Conservation (phyloP, 257 asterid genomes). For the Misopates orontium region DNA sequence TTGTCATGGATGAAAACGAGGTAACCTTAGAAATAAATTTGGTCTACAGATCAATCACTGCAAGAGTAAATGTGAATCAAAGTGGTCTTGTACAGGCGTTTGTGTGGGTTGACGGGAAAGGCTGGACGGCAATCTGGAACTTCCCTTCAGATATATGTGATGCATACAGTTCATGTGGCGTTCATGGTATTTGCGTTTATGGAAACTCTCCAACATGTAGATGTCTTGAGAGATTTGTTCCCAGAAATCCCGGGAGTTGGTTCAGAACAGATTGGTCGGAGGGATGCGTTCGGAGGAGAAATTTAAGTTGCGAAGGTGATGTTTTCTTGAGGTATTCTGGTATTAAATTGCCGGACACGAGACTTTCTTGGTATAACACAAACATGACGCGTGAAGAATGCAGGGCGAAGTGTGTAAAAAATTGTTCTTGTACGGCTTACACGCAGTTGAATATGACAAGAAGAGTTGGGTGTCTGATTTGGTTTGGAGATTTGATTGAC, state of each 20-base stretch:
- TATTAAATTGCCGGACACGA: conserved; percentile 39
- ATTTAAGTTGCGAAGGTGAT: conserved; percentile 31
- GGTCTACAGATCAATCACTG: not conserved
- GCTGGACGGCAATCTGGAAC: conserved; percentile 32
- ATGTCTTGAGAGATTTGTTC: conserved; percentile 40
- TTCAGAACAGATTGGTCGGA: conserved; percentile 20
- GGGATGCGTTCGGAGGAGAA: conserved; percentile 32
- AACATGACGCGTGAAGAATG: conserved; percentile 40
- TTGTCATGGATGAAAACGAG: conserved; percentile 25
- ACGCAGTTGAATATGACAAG: conserved; percentile 31
- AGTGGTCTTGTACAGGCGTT: conserved; percentile 20
- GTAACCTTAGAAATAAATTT: conserved; percentile 10
- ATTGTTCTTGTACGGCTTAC: conserved; percentile 49
- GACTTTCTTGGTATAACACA: conserved; percentile 24
- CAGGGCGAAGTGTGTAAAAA: conserved; percentile 29
- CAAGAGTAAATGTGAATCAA: conserved; percentile 12
- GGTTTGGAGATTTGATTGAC: conserved; percentile 43
- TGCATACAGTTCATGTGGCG: conserved; percentile 39
- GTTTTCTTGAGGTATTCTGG: conserved; percentile 27
- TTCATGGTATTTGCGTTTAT: conserved; percentile 35
- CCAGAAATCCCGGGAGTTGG: conserved; percentile 27
- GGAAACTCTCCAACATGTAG: conserved; percentile 32
- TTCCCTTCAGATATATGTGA: conserved; percentile 40
- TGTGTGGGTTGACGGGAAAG: conserved; percentile 30
- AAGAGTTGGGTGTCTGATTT: conserved; percentile 42